Conservation (phyloP, 441 rosid genomes). For the Raphanus hybrid region DNA sequence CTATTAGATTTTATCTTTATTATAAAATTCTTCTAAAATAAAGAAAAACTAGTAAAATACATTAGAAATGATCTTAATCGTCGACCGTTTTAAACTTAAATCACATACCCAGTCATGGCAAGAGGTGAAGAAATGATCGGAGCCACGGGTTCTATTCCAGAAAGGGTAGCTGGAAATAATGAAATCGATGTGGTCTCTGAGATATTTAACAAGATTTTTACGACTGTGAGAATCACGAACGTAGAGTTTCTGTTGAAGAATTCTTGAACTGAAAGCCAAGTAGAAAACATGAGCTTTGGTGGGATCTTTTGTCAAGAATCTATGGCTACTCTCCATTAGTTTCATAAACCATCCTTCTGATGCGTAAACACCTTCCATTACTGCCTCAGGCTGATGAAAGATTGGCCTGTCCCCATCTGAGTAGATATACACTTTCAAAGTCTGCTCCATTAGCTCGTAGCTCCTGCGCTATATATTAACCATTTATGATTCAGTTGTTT, state of each 20-base stretch:
- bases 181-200: constrained; percentile 59
- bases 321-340: constrained; percentile 56
- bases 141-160: constrained; percentile 93
- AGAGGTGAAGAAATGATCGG: constrained; percentile 88
- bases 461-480: constrained; percentile 54
- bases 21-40: background rate
- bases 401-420: constrained; percentile 77
- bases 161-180: constrained; percentile 64
- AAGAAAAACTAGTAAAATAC: background rate
- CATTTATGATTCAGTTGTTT: background rate
- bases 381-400: constrained; percentile 57
- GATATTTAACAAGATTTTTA: constrained; percentile 53
- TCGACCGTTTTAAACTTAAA: background rate
- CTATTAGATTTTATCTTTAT: too few relatives aligned
- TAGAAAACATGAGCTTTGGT: constrained; percentile 83
- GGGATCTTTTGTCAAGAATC: constrained; percentile 66
- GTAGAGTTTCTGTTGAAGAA: constrained; percentile 63
- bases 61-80: background rate
- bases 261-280: constrained; percentile 78
- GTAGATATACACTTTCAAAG: constrained; percentile 73
- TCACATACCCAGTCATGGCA: constrained; percentile 82
- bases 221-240: constrained; percentile 65
- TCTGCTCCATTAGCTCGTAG: constrained; percentile 81
- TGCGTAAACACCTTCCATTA: constrained; percentile 73
- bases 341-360: constrained; percentile 77